phyloP scores from a whole-genome alignment of 352 stramenopile genomes.

The Phytophthora capsici region DNA sequence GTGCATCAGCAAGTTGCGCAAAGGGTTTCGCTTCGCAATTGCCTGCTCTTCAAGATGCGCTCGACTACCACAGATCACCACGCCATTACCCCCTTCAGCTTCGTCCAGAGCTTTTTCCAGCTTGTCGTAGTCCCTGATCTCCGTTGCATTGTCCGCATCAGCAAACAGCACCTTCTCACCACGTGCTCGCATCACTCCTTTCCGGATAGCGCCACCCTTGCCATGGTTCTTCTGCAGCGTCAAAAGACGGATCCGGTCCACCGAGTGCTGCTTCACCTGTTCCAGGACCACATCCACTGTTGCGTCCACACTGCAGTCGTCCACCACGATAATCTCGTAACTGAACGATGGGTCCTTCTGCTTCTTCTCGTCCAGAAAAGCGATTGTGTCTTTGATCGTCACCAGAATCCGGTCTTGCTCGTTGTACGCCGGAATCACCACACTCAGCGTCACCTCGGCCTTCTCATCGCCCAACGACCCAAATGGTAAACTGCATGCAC shows the following conservation, averaged over 20 bases:
- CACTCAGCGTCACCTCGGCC: slow-evolving; percentile 72
- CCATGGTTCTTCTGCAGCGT: slow-evolving; percentile 88
- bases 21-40: slow-evolving; percentile 84
- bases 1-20: slow-evolving; percentile 93
- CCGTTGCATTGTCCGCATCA: slow-evolving; percentile 93
- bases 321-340: slow-evolving; percentile 93
- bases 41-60: slow-evolving; percentile 89
- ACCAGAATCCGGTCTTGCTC: slow-evolving; percentile 92
- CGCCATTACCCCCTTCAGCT: slow-evolving; percentile 41
- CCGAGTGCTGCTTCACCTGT: slow-evolving; percentile 55
- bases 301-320: slow-evolving; percentile 90
- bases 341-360: slow-evolving; percentile 46
- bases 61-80: slow-evolving; percentile 91
- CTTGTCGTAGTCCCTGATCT: slow-evolving; percentile 91
- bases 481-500: slow-evolving; percentile 51
- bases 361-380: slow-evolving; percentile 84
- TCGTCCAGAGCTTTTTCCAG: slow-evolving; percentile 63
- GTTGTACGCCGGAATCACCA: slow-evolving; percentile 96
- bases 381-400: slow-evolving; percentile 91
- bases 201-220: slow-evolving; percentile 91
- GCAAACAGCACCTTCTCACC: slow-evolving; percentile 90
- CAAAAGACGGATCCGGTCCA: slow-evolving; percentile 77
- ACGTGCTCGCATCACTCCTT: slow-evolving; percentile 86
- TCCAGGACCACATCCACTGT: slow-evolving; percentile 77
- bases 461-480: slow-evolving; percentile 65